These are phyloP conservation scores for Coniophora puteana DNA, from an alignment of 1,284 basidiomycete species.

Conservation along the genomic window DNA sequence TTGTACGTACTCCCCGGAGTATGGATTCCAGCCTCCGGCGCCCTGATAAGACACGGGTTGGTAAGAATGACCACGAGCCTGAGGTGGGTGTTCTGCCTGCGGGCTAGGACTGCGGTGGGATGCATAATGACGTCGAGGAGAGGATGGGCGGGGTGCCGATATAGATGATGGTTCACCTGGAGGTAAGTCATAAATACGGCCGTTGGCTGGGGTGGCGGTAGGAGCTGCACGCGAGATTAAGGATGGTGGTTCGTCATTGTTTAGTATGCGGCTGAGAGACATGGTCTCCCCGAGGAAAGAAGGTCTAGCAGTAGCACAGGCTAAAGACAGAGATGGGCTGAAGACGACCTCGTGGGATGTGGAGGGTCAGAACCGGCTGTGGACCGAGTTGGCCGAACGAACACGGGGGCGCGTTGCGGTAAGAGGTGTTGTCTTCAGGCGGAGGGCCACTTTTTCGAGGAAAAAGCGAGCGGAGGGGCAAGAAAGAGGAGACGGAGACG, in stretches of 20 bases:
- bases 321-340: slow-evolving; percentile 5
- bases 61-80: slow-evolving; percentile 28
- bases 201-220: slow-evolving; percentile 4
- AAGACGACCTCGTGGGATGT: slow-evolving; percentile 13
- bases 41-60: slow-evolving; percentile 33
- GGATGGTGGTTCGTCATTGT: slow-evolving; percentile 59
- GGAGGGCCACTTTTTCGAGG: neutral
- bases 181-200: too few relatives aligned
- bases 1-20: slow-evolving; percentile 35
- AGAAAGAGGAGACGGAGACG: slow-evolving; percentile 10
- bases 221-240: too few relatives aligned
- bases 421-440: slow-evolving; percentile 1
- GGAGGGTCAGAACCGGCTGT: slow-evolving; percentile 6
- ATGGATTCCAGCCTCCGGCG: slow-evolving; percentile 37
- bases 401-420: slow-evolving; percentile 1
- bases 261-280: slow-evolving; percentile 73
- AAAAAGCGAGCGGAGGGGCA: too few relatives aligned
- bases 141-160: slow-evolving; percentile 20
- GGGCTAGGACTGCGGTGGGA: slow-evolving; percentile 27
- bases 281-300: slow-evolving; percentile 39
- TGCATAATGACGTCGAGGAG: slow-evolving; percentile 19
- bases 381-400: neutral
- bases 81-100: slow-evolving; percentile 28
- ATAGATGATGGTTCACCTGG: slow-evolving; percentile 21
- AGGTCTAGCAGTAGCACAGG: neutral